Conservation (phyloP, 192 early-diverging fungal genomes). For the Umbelopsis isabellina region DNA sequence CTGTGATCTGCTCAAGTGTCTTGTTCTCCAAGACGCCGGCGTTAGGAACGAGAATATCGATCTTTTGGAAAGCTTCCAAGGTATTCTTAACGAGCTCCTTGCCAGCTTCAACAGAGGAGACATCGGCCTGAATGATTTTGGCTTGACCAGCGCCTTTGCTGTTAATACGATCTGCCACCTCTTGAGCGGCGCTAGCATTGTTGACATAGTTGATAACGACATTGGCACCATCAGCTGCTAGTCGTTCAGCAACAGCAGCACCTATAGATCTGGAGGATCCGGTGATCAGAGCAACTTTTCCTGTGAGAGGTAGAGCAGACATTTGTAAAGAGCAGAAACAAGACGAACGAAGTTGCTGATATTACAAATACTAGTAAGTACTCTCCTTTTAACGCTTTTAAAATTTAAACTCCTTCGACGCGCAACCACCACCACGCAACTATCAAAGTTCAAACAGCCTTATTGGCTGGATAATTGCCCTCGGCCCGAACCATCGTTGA, state of each 20-base stretch:
- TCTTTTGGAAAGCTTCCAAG: slow-evolving; percentile 38
- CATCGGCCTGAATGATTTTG: slow-evolving; percentile 49
- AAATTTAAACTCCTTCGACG: too few relatives aligned
- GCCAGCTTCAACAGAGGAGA: slow-evolving; percentile 24
- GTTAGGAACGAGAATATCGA: slow-evolving; percentile 53
- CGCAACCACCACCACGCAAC: too few relatives aligned
- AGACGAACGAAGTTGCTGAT: too few relatives aligned
- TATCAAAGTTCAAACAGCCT: too few relatives aligned
- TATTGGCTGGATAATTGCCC: too few relatives aligned
- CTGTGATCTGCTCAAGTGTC: slow-evolving; percentile 34
- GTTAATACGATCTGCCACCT: slow-evolving; percentile 11
- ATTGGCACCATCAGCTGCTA: slow-evolving; percentile 22
- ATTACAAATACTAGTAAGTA: too few relatives aligned
- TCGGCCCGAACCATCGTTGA: too few relatives aligned
- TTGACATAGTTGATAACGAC: slow-evolving; percentile 30
- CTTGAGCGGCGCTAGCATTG: slow-evolving; percentile 9
- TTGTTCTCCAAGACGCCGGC: slow-evolving; percentile 34
- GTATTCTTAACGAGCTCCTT: slow-evolving; percentile 23
- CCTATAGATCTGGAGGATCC: slow-evolving; percentile 29
- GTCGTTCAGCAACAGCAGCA: slow-evolving; percentile 14
- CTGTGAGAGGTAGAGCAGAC: neutral
- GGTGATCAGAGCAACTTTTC: slow-evolving; percentile 35
- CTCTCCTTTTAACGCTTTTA: too few relatives aligned
- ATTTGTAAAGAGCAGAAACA: neutral
- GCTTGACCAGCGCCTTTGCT: slow-evolving; percentile 27